Base-by-base conservation (phyloP, 2,329 filamentous ascomycete genomes). In the Botryotinia convoluta region DNA sequence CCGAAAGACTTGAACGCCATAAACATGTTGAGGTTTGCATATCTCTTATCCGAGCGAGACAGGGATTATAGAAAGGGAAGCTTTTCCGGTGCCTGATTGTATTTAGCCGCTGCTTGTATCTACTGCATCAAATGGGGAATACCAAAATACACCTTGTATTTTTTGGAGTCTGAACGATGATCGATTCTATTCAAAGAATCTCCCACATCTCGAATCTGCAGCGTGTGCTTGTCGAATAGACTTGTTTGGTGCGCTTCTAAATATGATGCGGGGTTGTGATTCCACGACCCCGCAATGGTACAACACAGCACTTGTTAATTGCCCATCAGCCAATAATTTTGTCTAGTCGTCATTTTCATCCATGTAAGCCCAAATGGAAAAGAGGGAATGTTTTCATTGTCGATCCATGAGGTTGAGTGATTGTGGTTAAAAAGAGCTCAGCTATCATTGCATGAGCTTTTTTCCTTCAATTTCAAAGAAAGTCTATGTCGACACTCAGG, bases 181-280 rank as follows among this genome's bases (percentile, higher is more conserved):
- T 69, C 65, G 22, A 44, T 42, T 32, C n/a, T n/a, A 32, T 69
- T 69, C 48, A 69, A 42, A 16, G 16, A 1, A 39, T 32, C 7
- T 57, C 35, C 39, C n/a, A 57, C 48, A 44, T 68, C 16, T 39
- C 35, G 48, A 37, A 22, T 69, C 39, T 69, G 48, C 65, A n/a
- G 10, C 29, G 4, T 51, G 37, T 32, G 18, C 35, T 48, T 32
- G n/a, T 20, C n/a, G 26, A 16, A 26, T 26, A 57, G n/a, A 44
- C 48, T 37, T 69, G 65, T 69, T 57, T 69, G 65, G 65, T 69
- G 48, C 65, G 65, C 65, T 69, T 69, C 65, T 69, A 69, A 4
- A 57, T 7, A 44, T 5, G 18, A 57, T 42, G 65, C 39, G 48
- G 65, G 65, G 65, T 57, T 69, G 35, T 32, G n/a, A 67, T 48